A percentile compares a stretch with the other conserved stretches of the same genome.
These are phyloP conservation scores for Salvia miltiorrhiza DNA, from an alignment of 257 asterid species.

Conservation along the genomic window DNA sequence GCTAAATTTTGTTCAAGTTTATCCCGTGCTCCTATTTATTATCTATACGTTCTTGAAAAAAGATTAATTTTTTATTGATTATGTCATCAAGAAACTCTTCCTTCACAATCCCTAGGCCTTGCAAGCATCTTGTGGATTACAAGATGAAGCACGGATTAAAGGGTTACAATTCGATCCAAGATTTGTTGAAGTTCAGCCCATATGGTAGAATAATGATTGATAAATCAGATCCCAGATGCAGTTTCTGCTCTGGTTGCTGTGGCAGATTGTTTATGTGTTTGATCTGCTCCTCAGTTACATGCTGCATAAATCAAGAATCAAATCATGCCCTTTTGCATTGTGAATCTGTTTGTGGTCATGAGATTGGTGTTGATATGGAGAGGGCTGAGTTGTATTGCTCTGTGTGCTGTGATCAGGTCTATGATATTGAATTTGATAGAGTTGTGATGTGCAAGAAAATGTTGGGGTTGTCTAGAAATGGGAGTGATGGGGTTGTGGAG, in stretches of 20 bases:
- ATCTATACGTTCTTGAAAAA: not conserved
- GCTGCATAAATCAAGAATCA: slow-evolving; percentile 41
- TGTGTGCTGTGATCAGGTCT: slow-evolving; percentile 66
- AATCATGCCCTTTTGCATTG: slow-evolving; percentile 50
- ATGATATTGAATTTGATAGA: slow-evolving; percentile 62
- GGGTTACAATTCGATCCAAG: slow-evolving; percentile 47
- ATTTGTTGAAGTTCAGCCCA: slow-evolving; percentile 43
- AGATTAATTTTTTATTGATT: slow-evolving; percentile 27
- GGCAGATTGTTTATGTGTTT: slow-evolving; percentile 62
- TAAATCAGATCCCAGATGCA: slow-evolving; percentile 50
- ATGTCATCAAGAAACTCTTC: slow-evolving; percentile 49
- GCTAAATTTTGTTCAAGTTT: not conserved
- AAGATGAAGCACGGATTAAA: slow-evolving; percentile 54
- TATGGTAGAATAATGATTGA: slow-evolving; percentile 53
- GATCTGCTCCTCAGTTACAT: slow-evolving; percentile 63
- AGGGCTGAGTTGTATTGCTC: slow-evolving; percentile 65
- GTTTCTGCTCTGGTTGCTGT: slow-evolving; percentile 41
- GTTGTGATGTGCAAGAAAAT: slow-evolving; percentile 37
- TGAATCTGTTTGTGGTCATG: slow-evolving; percentile 50
- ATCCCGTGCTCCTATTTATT: not conserved
- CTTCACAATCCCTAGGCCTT: slow-evolving; percentile 44
- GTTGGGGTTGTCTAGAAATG: slow-evolving; percentile 35
- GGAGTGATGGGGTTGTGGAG: slow-evolving; percentile 34
- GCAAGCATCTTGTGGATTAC: slow-evolving; percentile 66
- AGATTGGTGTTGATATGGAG: slow-evolving; percentile 53